Percentiles rank a stretch among this genome's conserved stretches.
Evolutionary conservation across 768 basidiomycete genomes (phyloP).

Genomic region (Kwoniella heveanensis): DNA sequence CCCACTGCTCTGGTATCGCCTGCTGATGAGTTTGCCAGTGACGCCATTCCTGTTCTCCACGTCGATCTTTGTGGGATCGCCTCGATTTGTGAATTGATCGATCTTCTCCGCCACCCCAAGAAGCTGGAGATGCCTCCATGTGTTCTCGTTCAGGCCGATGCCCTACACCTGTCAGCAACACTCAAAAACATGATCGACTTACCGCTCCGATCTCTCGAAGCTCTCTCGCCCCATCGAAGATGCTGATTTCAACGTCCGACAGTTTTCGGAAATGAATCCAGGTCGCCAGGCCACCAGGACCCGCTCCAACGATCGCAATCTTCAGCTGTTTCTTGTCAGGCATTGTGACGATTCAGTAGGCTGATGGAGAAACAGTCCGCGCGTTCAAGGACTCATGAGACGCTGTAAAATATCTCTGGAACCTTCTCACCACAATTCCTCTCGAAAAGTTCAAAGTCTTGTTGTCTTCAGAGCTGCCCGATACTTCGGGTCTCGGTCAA

Average conservation of each 20-base stretch:
- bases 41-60: conserved; percentile 14
- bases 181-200: neutral
- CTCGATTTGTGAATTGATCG: conserved; percentile 5
- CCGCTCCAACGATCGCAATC: conserved; percentile 15
- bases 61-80: conserved; percentile 10
- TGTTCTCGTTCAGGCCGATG: conserved; percentile 11
- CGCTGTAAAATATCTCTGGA: no score
- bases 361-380: neutral
- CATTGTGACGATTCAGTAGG: neutral
- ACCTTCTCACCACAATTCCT: no score
- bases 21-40: conserved; percentile 13
- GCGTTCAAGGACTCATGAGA: no score
- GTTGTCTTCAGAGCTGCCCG: neutral
- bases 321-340: neutral
- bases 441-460: neutral
- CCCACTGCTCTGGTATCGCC: conserved; percentile 9
- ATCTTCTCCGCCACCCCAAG: conserved; percentile 10
- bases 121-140: conserved; percentile 10
- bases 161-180: neutral
- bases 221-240: conserved; percentile 4
- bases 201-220: conserved; percentile 9
- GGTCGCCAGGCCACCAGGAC: conserved; percentile 14
- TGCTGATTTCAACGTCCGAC: conserved; percentile 5
- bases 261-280: conserved; percentile 4
- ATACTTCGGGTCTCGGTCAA: neutral